Conservation (phyloP, 208 protist genomes). For the Acanthamoeba castellanii region DNA sequence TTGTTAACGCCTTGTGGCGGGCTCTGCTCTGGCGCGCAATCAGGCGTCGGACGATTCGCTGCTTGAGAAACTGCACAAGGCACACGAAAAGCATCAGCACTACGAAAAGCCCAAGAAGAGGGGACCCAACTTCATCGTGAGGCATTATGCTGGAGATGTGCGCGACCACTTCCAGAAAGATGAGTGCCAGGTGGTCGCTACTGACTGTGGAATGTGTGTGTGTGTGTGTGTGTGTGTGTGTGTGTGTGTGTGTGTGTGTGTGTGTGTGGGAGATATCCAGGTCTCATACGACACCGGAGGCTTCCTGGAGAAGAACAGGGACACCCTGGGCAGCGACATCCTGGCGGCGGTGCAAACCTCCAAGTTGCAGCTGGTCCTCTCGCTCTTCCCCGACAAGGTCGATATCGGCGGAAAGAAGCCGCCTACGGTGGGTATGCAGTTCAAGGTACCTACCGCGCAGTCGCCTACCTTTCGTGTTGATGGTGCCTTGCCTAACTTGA, state of each 20-base stretch:
- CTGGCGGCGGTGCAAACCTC: conserved; percentile 26
- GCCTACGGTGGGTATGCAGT: conserved; percentile 71
- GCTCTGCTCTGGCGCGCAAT: neutral
- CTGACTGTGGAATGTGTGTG: too few relatives aligned
- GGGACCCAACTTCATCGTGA: conserved; percentile 67
- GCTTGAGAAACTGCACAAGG: conserved; percentile 75
- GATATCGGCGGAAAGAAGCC: conserved; percentile 75
- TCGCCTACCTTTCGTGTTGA: neutral
- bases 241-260: too few relatives aligned
- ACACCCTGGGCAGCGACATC: conserved; percentile 74
- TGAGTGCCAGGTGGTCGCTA: neutral
- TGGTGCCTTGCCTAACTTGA: too few relatives aligned
- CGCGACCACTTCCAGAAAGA: neutral
- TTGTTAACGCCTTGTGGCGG: neutral
- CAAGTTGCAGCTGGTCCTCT: neutral
- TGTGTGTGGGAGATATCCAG: neutral
- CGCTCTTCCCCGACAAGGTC: conserved; percentile 75
- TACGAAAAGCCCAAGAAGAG: conserved; percentile 82
- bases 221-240: too few relatives aligned
- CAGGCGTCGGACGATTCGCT: conserved; percentile 69
- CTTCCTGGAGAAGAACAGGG: conserved; percentile 86
- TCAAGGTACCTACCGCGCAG: conserved; percentile 17
- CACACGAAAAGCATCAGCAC: conserved; percentile 74
- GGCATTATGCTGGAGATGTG: conserved; percentile 75
- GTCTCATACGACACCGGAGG: conserved; percentile 72